Evolutionary conservation across 2,329 filamentous ascomycete species (phyloP).

Genomic region (Aspergillus pseudoglaucus): DNA sequence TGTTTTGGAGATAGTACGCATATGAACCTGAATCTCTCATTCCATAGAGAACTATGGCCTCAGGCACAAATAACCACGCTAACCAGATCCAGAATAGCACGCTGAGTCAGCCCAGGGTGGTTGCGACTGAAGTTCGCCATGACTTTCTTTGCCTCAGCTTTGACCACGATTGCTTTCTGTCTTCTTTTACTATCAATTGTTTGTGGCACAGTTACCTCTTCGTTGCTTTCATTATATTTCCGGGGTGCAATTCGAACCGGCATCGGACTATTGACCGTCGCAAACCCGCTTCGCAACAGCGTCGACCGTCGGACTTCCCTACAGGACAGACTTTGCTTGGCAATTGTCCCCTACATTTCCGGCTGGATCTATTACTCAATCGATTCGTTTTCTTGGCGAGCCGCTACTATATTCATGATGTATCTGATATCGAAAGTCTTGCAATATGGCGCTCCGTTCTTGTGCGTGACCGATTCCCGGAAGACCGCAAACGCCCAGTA

Average conservation of each 20-base stretch:
- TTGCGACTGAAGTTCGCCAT: background rate
- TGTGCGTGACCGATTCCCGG: slow-evolving; percentile 30
- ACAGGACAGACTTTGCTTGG: background rate
- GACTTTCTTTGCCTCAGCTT: background rate
- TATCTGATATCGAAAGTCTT: slow-evolving; percentile 34
- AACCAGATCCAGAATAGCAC: background rate
- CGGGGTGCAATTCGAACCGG: background rate
- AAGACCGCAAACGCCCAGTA: background rate
- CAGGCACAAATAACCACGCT: background rate
- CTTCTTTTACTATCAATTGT: background rate
- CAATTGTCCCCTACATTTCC: background rate
- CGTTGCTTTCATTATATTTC: too few relatives aligned
- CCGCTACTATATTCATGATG: slow-evolving; percentile 22
- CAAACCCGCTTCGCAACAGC: background rate
- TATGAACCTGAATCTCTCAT: too few relatives aligned
- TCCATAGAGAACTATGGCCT: background rate
- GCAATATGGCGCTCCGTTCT: slow-evolving; percentile 44
- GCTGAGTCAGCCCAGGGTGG: background rate
- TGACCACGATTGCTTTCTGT: background rate
- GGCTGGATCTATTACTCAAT: background rate
- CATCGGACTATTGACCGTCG: background rate
- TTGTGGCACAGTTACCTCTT: too few relatives aligned
- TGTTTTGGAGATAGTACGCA: too few relatives aligned
- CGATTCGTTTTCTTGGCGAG: background rate
- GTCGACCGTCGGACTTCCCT: background rate